Base-by-base conservation (phyloP, 2,329 filamentous ascomycete genomes). In the Aciculosporium take region DNA sequence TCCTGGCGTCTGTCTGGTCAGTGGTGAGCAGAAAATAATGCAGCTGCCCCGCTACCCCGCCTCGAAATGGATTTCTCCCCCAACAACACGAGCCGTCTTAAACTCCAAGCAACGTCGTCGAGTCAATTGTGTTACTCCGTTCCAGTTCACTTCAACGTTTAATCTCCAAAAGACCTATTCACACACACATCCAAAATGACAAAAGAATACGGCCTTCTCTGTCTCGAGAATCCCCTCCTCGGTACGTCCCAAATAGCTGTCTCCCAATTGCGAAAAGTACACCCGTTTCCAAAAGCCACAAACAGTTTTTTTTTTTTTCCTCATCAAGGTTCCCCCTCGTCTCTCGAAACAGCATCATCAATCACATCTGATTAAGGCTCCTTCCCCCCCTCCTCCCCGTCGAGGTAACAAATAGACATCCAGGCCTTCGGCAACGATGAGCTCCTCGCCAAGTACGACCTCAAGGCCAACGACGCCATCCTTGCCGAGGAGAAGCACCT, bases 391-490 rank as follows among this genome's bases (percentile, higher is more conserved):
- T n/a, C n/a, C n/a, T n/a, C n/a, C n/a, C n/a, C n/a, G 9, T 31
- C 37, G 24, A 20, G 24, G 1, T 21, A 28, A 21, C 15, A 21
- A 34, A 28, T 53, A 88, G 84, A 98, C 62, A 98, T 98, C 63
- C 89, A 95, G 68, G 91, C 82, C 54, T 56, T 69, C 54, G 93
- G 87, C 54, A 76, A 89, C 64, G 74, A 88, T 54, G 79, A 77
- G 24, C 79, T 96, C 42, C 83, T 98, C 46, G 70, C 88, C 52
- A 94, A 95, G 73, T 98, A 98, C 62, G 79, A 69, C 45, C 74
- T 98, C 56, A 95, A 98, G 73, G 74, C 82, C 63, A 94, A 98
- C 69, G 89, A 98, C 63, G 91, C 91, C 55, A 95, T 98, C 62
- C 84, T 98, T 46, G 89, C 89, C 43, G 86, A 94, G 64, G 78